Conservation (phyloP, 257 asterid genomes). For the Gentiana dahurica region DNA sequence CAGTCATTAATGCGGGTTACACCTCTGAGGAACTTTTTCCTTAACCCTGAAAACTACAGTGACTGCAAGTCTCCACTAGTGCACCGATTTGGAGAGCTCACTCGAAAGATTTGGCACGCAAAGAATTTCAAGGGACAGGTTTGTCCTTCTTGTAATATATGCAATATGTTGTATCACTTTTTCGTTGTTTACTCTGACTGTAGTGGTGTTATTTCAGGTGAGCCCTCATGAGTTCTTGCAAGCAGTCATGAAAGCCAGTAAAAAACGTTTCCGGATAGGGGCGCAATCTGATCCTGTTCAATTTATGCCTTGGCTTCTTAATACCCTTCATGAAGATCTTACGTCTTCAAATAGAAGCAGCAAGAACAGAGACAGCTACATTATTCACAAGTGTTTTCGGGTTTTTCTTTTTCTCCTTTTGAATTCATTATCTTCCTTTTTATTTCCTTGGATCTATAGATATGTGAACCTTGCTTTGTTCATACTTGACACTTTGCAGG, state of each 20-base stretch:
- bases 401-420: slow-evolving; percentile 22
- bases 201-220: slow-evolving; percentile 46
- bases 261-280: slow-evolving; percentile 79
- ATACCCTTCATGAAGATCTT: slow-evolving; percentile 69
- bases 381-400: slow-evolving; percentile 93
- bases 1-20: slow-evolving; percentile 97
- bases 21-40: slow-evolving; percentile 96
- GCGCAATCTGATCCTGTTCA: slow-evolving; percentile 95
- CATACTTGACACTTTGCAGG: slow-evolving; percentile 34
- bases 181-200: slow-evolving; percentile 12
- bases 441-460: background rate
- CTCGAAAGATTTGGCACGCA: slow-evolving; percentile 93
- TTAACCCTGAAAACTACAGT: slow-evolving; percentile 78
- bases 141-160: background rate
- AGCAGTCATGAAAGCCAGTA: slow-evolving; percentile 93
- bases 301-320: slow-evolving; percentile 94
- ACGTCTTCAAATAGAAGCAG: slow-evolving; percentile 51
- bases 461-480: background rate
- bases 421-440: slow-evolving; percentile 3
- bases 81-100: slow-evolving; percentile 94
- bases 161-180: background rate
- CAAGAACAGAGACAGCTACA: slow-evolving; percentile 20
- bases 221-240: slow-evolving; percentile 98
- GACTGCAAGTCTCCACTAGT: slow-evolving; percentile 85
- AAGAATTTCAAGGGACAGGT: slow-evolving; percentile 99